phyloP scores from a whole-genome alignment of 2,329 filamentous ascomycete genomes.

The Penicillium janthinellum region DNA sequence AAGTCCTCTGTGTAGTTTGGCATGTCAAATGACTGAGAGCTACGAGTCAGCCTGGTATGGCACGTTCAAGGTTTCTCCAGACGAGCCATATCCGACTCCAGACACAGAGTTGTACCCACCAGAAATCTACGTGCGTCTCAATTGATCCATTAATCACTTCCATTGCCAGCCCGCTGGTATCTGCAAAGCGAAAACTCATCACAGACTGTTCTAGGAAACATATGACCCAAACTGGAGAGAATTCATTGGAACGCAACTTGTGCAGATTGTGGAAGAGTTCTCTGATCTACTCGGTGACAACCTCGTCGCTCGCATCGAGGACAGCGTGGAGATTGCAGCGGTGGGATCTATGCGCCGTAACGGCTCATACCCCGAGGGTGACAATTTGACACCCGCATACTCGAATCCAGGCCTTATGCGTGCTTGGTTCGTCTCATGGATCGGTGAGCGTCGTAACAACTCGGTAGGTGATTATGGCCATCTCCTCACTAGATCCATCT shows the following conservation, averaged over 20 bases:
- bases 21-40: constrained; percentile 16
- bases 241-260: constrained; percentile 62
- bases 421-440: constrained; percentile 45
- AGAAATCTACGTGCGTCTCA: constrained; percentile 17
- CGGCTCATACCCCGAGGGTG: constrained; percentile 41
- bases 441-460: constrained; percentile 44
- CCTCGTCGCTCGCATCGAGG: constrained; percentile 41
- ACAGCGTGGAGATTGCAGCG: constrained; percentile 40
- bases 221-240: constrained; percentile 69
- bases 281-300: constrained; percentile 10
- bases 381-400: constrained; percentile 46
- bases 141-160: not conserved
- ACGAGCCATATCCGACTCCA: constrained; percentile 55
- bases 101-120: constrained; percentile 54
- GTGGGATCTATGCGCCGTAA: constrained; percentile 47
- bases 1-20: not conserved
- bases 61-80: constrained; percentile 35
- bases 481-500: not conserved
- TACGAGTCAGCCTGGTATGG: constrained; percentile 50
- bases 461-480: constrained; percentile 7
- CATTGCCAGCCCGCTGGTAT: not conserved
- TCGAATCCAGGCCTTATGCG: constrained; percentile 49
- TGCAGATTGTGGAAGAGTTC: constrained; percentile 63
- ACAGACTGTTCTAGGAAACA: constrained; percentile 52
- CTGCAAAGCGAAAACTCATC: not conserved